Evolutionary conservation across 2,329 filamentous ascomycete species (phyloP).

Genomic region (Xylariaceae sp.): DNA sequence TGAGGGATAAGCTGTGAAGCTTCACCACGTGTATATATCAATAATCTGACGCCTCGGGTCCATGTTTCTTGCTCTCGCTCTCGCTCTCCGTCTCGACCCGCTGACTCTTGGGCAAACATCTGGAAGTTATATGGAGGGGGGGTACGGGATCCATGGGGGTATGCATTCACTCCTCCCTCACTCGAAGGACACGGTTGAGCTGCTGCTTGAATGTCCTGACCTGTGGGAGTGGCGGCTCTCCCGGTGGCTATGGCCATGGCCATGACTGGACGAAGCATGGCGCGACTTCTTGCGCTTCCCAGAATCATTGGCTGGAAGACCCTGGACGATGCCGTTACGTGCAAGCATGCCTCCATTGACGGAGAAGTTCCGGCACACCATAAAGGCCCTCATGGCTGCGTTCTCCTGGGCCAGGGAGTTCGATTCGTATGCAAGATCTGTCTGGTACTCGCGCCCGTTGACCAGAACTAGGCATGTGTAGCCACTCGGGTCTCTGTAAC

Average conservation of each 20-base stretch:
- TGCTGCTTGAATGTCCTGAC: constrained; percentile 67
- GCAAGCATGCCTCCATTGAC: constrained; percentile 92
- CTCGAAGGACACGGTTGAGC: constrained; percentile 66
- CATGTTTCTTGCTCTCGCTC: constrained; percentile 26
- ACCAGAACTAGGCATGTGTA: constrained; percentile 92
- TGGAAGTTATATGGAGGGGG: constrained; percentile 27
- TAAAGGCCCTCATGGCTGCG: constrained; percentile 93
- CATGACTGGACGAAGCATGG: constrained; percentile 51
- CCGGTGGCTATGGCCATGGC: constrained; percentile 53
- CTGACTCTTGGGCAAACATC: constrained; percentile 36
- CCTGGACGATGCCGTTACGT: constrained; percentile 72
- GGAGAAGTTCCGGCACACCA: constrained; percentile 97
- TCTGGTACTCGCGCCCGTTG: constrained; percentile 96
- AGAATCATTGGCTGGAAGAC: constrained; percentile 63
- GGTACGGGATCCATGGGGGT: constrained; percentile 5
- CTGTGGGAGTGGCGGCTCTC: constrained; percentile 56
- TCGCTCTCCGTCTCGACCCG: constrained; percentile 31
- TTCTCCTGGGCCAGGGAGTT: constrained; percentile 88
- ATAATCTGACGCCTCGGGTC: constrained; percentile 37
- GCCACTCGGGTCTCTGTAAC: constrained; percentile 74
- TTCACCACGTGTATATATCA: constrained; percentile 47
- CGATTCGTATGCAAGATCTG: constrained; percentile 82
- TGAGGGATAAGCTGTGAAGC: constrained; percentile 46
- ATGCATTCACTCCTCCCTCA: constrained; percentile 43
- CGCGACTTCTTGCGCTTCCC: constrained; percentile 61